Evolutionary conservation across 179 eudicot species (phyloP), one percentile per base, ranked within the genome.

Genomic region (Gypsophila paniculata): DNA sequence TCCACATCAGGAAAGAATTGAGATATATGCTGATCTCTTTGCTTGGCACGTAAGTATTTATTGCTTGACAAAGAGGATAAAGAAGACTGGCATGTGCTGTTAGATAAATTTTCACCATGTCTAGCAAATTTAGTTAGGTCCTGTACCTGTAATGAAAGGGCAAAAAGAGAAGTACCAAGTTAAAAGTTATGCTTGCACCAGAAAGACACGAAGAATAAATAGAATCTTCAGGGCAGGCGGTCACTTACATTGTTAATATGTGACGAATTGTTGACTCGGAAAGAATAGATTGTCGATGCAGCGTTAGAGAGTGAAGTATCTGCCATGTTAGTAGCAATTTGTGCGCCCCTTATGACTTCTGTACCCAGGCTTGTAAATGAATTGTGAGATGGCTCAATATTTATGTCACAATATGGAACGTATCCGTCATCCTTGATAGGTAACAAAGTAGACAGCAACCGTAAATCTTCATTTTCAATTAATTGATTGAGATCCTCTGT

Each of bases 391-490:
- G 25, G 68, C 76, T 83, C 81, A 59, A 65, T 76, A n/a, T 72
- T 65, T 64, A 80, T 78, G 67, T 88, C 86, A 76, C 96, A 85
- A 80, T 84, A 92, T 55, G 90, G 93, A 71, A 76, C 44, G 75
- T 95, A 92, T 61, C 82, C 90, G 77, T 88, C 84, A 52, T 74
- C 75, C 65, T 85, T 84, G 66, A 32, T 68, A 23, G 88, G 82
- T 64, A 79, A 81, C 75, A 78, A 65, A 2, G 82, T 82, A 13
- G 77, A 69, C 52, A 80, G 69, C 59, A 79, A 64, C 76, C 60
- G 62, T 59, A 81, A 75, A 68, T 86, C 96, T 39, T 81, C 85
- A 51, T 72, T 75, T 72, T 74, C 71, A 57, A 57, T 70, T 21
- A 73, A 70, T 57, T 76, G 85, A 71, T 80, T 83, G 59, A 83